Conservation (phyloP, 2,329 filamentous ascomycete genomes). For the Arthrobotrys pseudoclavata region DNA sequence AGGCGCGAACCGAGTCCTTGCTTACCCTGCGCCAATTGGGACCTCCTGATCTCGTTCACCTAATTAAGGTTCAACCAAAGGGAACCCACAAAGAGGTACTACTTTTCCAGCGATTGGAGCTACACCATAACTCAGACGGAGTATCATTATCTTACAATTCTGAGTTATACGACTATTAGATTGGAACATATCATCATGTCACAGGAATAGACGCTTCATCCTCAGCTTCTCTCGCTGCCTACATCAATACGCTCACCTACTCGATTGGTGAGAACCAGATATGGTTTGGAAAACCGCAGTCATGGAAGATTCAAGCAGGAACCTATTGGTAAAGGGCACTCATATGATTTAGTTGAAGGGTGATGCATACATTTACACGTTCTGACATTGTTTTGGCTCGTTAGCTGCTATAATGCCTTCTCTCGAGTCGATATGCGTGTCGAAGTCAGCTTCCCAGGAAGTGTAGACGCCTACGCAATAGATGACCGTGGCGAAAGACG, state of each 20-base stretch:
- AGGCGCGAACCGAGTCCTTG: conserved; percentile 90
- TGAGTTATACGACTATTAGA: conserved; percentile 69
- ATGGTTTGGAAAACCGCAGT: conserved; percentile 64
- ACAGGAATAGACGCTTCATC: conserved; percentile 97
- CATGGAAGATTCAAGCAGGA: conserved; percentile 86
- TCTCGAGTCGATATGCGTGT: conserved; percentile 98
- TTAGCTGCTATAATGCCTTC: conserved; percentile 96
- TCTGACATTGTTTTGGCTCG: conserved; percentile 61
- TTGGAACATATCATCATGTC: conserved; percentile 96
- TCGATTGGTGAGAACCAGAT: conserved; percentile 69
- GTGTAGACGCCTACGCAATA: conserved; percentile 96
- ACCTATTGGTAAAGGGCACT: conserved; percentile 82
- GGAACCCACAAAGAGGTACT: conserved; percentile 63
- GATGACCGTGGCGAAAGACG: conserved; percentile 96
- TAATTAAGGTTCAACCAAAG: conserved; percentile 75
- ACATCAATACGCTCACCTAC: conserved; percentile 97
- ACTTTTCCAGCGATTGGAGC: conserved; percentile 2
- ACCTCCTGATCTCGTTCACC: conserved; percentile 93
- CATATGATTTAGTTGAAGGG: background rate
- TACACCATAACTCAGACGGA: conserved; percentile 7
- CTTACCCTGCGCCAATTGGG: conserved; percentile 89
- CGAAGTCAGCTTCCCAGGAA: conserved; percentile 95
- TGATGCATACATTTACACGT: conserved; percentile 43
- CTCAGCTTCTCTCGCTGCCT: conserved; percentile 94
- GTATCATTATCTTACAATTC: conserved; percentile 23